phyloP scores from a whole-genome alignment of 176 grass and related monocot genomes.

The Musa beccarii region DNA sequence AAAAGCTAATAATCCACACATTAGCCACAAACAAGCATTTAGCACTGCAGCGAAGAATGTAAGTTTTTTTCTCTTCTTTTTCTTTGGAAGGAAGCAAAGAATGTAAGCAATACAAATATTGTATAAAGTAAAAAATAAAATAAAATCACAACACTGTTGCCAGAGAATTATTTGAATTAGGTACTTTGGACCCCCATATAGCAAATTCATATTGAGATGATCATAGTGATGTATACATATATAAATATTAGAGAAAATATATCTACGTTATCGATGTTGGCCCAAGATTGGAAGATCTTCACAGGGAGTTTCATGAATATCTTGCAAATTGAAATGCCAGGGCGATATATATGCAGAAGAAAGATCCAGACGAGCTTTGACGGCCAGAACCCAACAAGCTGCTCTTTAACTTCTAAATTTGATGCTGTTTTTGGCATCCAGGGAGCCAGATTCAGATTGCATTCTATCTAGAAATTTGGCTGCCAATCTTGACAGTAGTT shows the following conservation, averaged over 20 bases:
- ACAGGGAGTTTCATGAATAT: conserved; percentile 10
- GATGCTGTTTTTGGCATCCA: background rate
- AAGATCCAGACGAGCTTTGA: background rate
- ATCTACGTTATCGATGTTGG: too few relatives aligned
- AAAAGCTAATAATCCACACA: conserved; percentile 86
- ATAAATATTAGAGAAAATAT: too few relatives aligned
- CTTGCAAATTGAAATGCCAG: background rate
- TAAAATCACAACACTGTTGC: too few relatives aligned
- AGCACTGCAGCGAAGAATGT: conserved; percentile 97
- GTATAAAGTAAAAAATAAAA: too few relatives aligned
- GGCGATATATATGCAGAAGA: background rate
- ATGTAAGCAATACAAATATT: too few relatives aligned
- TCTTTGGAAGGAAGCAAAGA: too few relatives aligned
- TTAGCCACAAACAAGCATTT: conserved; percentile 94
- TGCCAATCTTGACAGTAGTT: background rate
- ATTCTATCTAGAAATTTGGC: background rate
- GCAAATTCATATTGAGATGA: too few relatives aligned
- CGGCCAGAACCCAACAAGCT: background rate
- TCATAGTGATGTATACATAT: too few relatives aligned
- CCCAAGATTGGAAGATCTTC: conserved; percentile 35
- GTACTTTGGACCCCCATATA: too few relatives aligned
- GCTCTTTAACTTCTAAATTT: background rate
- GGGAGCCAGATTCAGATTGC: background rate
- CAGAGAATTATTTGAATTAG: too few relatives aligned
- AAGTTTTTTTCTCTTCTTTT: conserved; percentile 4